phyloP scores from a whole-genome alignment of 306 rosid species.

The Echinosophora koreensis region DNA sequence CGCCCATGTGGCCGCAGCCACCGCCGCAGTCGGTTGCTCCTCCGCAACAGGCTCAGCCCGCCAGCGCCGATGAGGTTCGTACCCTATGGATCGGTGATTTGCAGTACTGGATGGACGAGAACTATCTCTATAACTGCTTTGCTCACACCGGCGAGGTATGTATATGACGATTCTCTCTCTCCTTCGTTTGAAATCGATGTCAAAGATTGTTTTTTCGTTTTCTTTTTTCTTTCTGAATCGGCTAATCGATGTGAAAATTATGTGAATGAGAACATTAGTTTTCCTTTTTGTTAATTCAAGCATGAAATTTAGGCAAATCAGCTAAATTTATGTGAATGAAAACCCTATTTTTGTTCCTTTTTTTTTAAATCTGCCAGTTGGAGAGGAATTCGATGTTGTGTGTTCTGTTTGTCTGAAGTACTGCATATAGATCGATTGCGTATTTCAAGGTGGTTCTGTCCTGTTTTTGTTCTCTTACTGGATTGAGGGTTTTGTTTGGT shows the following conservation, averaged over 20 bases:
- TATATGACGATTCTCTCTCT: no score
- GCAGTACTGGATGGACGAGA: conserved; percentile 98
- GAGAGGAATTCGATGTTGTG: no score
- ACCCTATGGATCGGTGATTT: conserved; percentile 98
- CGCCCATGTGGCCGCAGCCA: conserved; percentile 45
- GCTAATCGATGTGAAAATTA: neutral
- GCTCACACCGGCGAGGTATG: conserved; percentile 85
- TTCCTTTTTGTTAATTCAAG: neutral
- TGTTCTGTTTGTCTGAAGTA: neutral
- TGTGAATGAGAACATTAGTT: neutral
- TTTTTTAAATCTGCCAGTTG: neutral
- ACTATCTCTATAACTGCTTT: conserved; percentile 67
- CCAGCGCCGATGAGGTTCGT: conserved; percentile 81
- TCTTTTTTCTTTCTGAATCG: no score
- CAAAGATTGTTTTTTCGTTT: neutral
- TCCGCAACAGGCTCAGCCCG: conserved; percentile 52
- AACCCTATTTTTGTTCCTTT: neutral
- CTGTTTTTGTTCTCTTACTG: neutral
- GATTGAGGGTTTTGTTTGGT: conserved; percentile 20
- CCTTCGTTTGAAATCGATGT: neutral
- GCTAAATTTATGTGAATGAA: neutral
- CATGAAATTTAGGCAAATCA: neutral
- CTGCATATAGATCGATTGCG: neutral
- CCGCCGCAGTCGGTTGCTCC: conserved; percentile 49
- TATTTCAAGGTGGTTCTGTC: neutral